Base-by-base conservation (phyloP, 1,284 basidiomycete species). In the Rhodotorula glutinis region DNA sequence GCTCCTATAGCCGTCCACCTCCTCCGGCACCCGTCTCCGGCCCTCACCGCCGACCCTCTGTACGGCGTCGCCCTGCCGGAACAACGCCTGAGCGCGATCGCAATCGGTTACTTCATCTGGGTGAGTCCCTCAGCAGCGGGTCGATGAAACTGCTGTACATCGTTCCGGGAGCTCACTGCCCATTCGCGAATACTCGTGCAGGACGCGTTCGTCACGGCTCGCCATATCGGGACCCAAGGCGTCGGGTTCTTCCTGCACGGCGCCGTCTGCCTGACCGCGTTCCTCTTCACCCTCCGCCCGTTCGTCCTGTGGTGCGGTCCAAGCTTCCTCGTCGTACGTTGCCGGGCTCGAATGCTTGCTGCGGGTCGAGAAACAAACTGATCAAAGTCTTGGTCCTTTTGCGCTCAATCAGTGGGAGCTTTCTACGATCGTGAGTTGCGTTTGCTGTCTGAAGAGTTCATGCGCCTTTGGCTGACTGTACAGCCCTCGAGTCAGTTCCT, bases 201-300 rank as follows among this genome's bases (percentile, higher is more conserved):
- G 78, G 77, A 79, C 63, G 66, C 75, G 16, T 67, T 76, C 64
- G 72, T 79, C 41, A 79, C 77, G 21, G 67, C 70, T 5, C 60
- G 56, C 33, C 70, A 75, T 59, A 68, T 69, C 55, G 55, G 52
- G 17, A 74, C 77, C 57, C 79, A 80, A 60, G 78, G 78, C 2
- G 75, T 77, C 19, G 78, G 76, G 16, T 80, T 80, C 73, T 75
- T 80, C 68, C 70, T 78, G 0, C 79, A 80, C 66, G 79, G 78
- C 19, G 38, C 74, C 25, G 77, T 78, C 11, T 77, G 76, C 53
- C 63, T 76, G 29, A 72, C 65, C 57, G 78, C 76, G 1, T 75
- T 77, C 63, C 67, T 73, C 5, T 74, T 78, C 61, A 70, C 66
- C 3, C 57, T 77, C 58, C 71, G 73, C 57, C 79, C 79, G 30